These are phyloP conservation scores for Tylopilus balloui DNA, from an alignment of 768 basidiomycete species.

Conservation along the genomic window DNA sequence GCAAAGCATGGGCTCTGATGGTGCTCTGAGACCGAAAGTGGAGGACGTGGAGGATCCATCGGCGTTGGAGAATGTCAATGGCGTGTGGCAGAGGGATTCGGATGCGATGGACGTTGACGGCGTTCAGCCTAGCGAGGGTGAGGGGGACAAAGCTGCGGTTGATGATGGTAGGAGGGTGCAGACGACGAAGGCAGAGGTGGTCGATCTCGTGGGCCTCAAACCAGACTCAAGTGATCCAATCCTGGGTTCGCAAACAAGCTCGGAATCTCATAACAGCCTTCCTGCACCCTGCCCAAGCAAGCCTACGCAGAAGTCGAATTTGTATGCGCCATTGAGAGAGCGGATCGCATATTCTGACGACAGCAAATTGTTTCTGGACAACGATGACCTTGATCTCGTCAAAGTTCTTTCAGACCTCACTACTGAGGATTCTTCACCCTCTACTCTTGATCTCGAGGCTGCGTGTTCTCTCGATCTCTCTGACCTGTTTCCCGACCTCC, in stretches of 20 bases:
- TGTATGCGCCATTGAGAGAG: conserved; percentile 58
- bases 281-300: conserved; percentile 30
- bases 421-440: conserved; percentile 20
- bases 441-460: conserved; percentile 18
- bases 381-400: conserved; percentile 48
- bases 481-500: conserved; percentile 83
- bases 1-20: conserved; percentile 24
- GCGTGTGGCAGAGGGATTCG: conserved; percentile 15
- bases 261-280: conserved; percentile 32
- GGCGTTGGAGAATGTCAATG: conserved; percentile 29
- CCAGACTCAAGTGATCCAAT: conserved; percentile 53
- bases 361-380: conserved; percentile 49
- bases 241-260: conserved; percentile 39
- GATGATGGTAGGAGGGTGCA: conserved; percentile 12
- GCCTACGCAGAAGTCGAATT: conserved; percentile 37
- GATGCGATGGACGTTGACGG: conserved; percentile 37
- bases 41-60: conserved; percentile 58
- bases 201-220: conserved; percentile 43
- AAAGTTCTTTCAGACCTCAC: conserved; percentile 43
- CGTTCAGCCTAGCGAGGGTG: conserved; percentile 20
- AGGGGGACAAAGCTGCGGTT: conserved; percentile 18
- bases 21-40: conserved; percentile 41
- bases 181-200: conserved; percentile 26
- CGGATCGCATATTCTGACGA: conserved; percentile 45
- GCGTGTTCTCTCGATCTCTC: conserved; percentile 46